Base-by-base conservation (phyloP, 2,329 filamentous ascomycete species). In the Fusarium nisikadoi region DNA sequence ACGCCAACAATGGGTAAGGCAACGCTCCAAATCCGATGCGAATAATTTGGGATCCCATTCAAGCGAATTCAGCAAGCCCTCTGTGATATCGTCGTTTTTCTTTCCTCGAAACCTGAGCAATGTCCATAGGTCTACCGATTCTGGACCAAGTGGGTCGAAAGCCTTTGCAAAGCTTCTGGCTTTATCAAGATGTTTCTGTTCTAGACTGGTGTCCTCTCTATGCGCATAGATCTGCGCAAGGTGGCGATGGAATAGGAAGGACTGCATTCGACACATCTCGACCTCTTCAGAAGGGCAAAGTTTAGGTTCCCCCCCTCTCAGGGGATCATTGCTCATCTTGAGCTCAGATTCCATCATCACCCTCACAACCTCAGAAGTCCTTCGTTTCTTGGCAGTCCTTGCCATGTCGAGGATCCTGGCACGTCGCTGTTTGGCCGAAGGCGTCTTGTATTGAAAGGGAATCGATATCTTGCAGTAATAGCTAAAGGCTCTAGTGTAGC, bases 281-380 rank as follows among this genome's bases (percentile, higher is more conserved):
- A 1, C 17, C 11, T 23, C 9, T 16, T 23, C 6, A 5, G 17
- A 5, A 14, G 29, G 6, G 9, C 2, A 31, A 16, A 5, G 29
- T 1, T 9, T 2, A 0, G 16, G 3, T 3, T 14, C 17, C 13
- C 45, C 38, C 33, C 29, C 19, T 23, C 5, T 38, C 7, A 52
- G 19, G 29, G 45, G 39, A 10, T 46, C 56, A 4, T 25, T 35
- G 33, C 45, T 64, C 8, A 7, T 17, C 11, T 39, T 33, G 10
- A 64, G 61, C 9, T 64, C 61, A 52, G 27, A 39, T 9, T 64
- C 61, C 19, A 64, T 38, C 33, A 64, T 39, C 5, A 39, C 25
- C 8, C n/a, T 43, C 17, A 52, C 56, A 1, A 52, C 13, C 33
- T 52, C 45, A 39, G 5, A 39, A 0, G 19, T 17, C n/a, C 19